Conservation (phyloP, 805 yeast genomes). For the Saturnispora sanitii region DNA sequence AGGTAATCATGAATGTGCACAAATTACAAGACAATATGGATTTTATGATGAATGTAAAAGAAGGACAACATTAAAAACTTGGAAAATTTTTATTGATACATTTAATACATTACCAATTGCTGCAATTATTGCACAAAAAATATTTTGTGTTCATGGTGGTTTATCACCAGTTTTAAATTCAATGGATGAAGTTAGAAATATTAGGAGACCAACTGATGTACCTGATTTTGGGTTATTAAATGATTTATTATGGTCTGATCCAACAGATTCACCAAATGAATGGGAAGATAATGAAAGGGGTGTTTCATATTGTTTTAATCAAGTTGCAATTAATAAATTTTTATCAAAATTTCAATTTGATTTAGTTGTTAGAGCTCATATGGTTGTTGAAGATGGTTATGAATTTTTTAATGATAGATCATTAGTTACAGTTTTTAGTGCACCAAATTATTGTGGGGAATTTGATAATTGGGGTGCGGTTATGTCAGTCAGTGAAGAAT, state of each 20-base stretch:
- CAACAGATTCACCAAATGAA: constrained; percentile 71
- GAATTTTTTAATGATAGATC: constrained; percentile 67
- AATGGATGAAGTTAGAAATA: constrained; percentile 65
- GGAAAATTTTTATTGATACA: constrained; percentile 91
- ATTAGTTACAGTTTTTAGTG: constrained; percentile 62
- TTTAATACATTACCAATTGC: constrained; percentile 94
- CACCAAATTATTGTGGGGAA: constrained; percentile 76
- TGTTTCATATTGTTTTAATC: constrained; percentile 69
- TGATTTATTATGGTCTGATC: constrained; percentile 78
- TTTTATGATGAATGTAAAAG: constrained; percentile 97
- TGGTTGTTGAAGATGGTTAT: constrained; percentile 80
- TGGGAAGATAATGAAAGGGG: constrained; percentile 89
- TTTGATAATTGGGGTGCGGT: constrained; percentile 96
- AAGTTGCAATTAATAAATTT: constrained; percentile 72
- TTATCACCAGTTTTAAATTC: constrained; percentile 63
- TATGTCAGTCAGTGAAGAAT: constrained; percentile 90
- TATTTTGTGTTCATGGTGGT: constrained; percentile 87
- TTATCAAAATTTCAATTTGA: constrained; percentile 67
- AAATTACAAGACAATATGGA: constrained; percentile 93
- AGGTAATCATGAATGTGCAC: constrained; percentile 97
- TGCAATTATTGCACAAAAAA: constrained; percentile 90
- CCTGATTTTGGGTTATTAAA: constrained; percentile 75
- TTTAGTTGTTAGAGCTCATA: constrained; percentile 75
- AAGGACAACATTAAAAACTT: constrained; percentile 80
- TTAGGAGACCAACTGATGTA: constrained; percentile 76